Conservation (phyloP, 129 eudicot species). For the Cynara cardunculus region DNA sequence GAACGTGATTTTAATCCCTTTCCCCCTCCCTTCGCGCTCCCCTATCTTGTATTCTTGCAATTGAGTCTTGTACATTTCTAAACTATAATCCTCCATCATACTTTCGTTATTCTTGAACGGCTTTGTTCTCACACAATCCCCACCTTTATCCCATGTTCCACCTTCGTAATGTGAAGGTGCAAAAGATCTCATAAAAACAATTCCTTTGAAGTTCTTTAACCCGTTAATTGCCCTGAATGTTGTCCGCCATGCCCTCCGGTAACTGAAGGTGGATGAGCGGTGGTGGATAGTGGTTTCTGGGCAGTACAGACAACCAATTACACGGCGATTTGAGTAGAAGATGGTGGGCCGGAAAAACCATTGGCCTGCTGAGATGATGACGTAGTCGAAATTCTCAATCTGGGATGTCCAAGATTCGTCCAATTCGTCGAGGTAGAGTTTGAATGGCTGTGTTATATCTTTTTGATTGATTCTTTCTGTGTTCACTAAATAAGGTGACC, state of each 20-base stretch:
- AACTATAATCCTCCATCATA: constrained; percentile 34
- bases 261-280: constrained; percentile 43
- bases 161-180: constrained; percentile 82
- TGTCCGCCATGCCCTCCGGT: constrained; percentile 56
- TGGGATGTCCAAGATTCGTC: constrained; percentile 59
- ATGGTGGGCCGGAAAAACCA: constrained; percentile 82
- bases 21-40: constrained; percentile 38
- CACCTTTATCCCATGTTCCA: constrained; percentile 79
- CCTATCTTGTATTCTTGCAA: constrained; percentile 55
- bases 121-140: constrained; percentile 60
- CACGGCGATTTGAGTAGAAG: constrained; percentile 43
- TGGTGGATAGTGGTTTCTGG: constrained; percentile 35
- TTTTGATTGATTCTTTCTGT: constrained; percentile 45
- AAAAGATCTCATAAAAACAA: constrained; percentile 54
- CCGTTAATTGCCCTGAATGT: constrained; percentile 51
- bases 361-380: constrained; percentile 79
- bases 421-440: constrained; percentile 67
- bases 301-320: constrained; percentile 72
- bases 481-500: constrained; percentile 68
- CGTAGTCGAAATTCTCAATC: constrained; percentile 46
- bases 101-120: constrained; percentile 51
- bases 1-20: constrained; percentile 39
- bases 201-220: constrained; percentile 45
- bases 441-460: constrained; percentile 51
- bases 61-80: constrained; percentile 64